Base-by-base conservation (phyloP, 441 rosid species). In the Viola pubescens region DNA sequence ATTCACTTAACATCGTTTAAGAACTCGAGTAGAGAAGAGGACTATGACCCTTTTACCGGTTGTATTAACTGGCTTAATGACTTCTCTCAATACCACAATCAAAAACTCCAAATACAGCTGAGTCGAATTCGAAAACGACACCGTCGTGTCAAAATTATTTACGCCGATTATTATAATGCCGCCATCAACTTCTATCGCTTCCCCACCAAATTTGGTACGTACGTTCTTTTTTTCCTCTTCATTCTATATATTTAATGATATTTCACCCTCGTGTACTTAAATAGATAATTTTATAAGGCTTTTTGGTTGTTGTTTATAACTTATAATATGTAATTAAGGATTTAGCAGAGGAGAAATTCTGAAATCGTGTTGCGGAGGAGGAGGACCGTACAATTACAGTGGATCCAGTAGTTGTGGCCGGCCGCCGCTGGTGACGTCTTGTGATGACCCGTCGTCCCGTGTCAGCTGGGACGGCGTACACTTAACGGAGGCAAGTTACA, bases 31-130 rank as follows among this genome's bases (percentile, higher is more conserved):
- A 39, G 12, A 42, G 57, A n/a, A n/a, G n/a, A 64, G 49, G 67
- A 62, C 9, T 81, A 77, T 4, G 88, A 83, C 54, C 65, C 69
- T 0, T 0, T 34, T 6, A 73, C 81, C 0, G 79, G 83, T 43
- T 83, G 86, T 52, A 47, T 83, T 9, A 71, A 34, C 39, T 73
- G 75, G 85, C 26, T 64, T 1, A 83, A 83, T 44, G 16, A 70
- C 48, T 79, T 83, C 54, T 39, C 62, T 0, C 64, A 71, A 50
- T 60, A 78, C 61, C 76, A 79, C 67, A 70, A 74, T 16, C 34
- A 69, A 16, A 16, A 52, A 13, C 88, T 81, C 12, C 73, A 72
- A 34, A 49, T 9, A 50, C 74, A 73, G 52, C 67, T 77, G 1
- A 5, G 48, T 5, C 56, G 43, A 9, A 60, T 51, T 3, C 54